Conservation (phyloP, 2,329 filamentous ascomycete genomes). For the Colletotrichum truncatum region DNA sequence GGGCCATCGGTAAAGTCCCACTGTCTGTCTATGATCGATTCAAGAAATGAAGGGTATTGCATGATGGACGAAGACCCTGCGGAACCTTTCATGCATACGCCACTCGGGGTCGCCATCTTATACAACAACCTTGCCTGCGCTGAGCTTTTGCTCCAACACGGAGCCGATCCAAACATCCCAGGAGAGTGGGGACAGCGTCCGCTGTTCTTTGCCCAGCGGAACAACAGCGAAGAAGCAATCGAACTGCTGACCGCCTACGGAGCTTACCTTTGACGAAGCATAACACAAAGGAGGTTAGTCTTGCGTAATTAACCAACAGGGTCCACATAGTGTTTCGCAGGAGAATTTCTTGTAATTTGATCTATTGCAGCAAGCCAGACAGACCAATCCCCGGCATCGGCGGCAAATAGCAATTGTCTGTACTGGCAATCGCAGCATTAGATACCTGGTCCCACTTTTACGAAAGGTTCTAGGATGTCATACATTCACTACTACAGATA, state of each 20-base stretch:
- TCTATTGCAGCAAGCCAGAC: too few relatives aligned
- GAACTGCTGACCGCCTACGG: neutral
- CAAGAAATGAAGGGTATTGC: neutral
- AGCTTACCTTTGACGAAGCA: slow-evolving; percentile 1
- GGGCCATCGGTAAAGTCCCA: neutral
- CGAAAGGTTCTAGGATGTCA: too few relatives aligned
- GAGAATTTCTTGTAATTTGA: too few relatives aligned
- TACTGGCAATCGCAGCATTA: too few relatives aligned
- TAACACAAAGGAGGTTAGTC: too few relatives aligned
- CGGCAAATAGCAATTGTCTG: too few relatives aligned
- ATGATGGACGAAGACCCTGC: neutral
- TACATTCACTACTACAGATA: too few relatives aligned
- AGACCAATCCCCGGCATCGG: too few relatives aligned
- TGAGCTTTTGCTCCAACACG: neutral
- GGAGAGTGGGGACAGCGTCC: neutral
- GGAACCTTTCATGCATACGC: neutral
- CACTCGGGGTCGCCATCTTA: neutral
- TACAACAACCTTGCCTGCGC: neutral
- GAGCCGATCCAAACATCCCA: neutral
- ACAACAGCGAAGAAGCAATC: neutral
- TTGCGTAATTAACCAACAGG: too few relatives aligned
- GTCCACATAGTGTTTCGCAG: too few relatives aligned
- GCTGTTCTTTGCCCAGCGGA: neutral
- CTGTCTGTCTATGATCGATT: neutral
- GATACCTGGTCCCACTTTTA: too few relatives aligned